Evolutionary conservation across 768 basidiomycete species (phyloP).

Genomic region (Termitomyces titanicus): DNA sequence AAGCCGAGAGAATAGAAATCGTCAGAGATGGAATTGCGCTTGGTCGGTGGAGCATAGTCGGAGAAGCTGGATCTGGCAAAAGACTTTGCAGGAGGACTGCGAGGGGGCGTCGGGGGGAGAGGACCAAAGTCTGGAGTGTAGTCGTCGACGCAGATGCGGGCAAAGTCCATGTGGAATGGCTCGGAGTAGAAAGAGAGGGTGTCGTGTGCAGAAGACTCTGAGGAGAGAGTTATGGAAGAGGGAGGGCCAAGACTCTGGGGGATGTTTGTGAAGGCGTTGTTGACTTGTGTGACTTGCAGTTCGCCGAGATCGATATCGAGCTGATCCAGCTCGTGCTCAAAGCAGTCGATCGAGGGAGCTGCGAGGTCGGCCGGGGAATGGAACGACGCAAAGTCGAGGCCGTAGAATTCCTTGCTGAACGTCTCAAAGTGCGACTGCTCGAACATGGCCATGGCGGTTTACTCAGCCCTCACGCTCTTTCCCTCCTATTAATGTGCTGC

Average conservation of each 20-base stretch:
- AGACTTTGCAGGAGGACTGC: conserved; percentile 40
- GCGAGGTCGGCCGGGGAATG: conserved; percentile 66
- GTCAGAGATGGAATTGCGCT: conserved; percentile 35
- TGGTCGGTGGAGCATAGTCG: conserved; percentile 52
- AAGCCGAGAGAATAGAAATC: conserved; percentile 51
- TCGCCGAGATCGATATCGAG: conserved; percentile 62
- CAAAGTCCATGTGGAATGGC: conserved; percentile 70
- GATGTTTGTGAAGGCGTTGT: conserved; percentile 61
- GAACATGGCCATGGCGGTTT: conserved; percentile 10
- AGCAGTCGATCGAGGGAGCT: conserved; percentile 77
- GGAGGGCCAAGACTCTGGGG: conserved; percentile 67
- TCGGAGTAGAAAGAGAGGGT: conserved; percentile 66
- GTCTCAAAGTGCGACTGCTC: conserved; percentile 10
- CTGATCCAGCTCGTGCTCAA: conserved; percentile 82
- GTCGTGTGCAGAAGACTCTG: conserved; percentile 76
- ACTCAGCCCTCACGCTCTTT: not conserved
- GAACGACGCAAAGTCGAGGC: conserved; percentile 67
- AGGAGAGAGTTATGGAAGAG: conserved; percentile 75
- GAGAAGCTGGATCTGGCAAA: conserved; percentile 53
- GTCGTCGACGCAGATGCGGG: conserved; percentile 58
- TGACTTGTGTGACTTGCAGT: conserved; percentile 59
- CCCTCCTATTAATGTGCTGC: conserved; percentile 4
- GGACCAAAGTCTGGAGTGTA: conserved; percentile 46
- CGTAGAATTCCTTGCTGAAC: conserved; percentile 23
- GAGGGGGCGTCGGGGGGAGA: conserved; percentile 55